Base-by-base conservation (phyloP, 768 basidiomycete species). In the Termitomyces sp. region DNA sequence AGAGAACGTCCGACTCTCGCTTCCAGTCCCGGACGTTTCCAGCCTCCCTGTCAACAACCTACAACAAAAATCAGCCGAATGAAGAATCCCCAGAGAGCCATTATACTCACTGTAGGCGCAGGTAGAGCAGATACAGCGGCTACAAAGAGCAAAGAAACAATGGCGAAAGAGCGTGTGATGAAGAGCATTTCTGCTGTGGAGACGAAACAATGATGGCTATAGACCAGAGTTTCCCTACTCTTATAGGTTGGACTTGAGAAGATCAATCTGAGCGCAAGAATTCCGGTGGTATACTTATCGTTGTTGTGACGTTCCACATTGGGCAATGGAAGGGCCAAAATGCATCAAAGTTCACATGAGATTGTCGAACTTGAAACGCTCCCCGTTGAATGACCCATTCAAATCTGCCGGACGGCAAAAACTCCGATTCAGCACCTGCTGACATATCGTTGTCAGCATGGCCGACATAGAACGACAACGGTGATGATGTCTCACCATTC, bases 101-200 rank as follows among this genome's bases (percentile, higher is more conserved):
- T 28, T 8, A n/a, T 46, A 46, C 58, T 55, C 42, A 74, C 76
- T 58, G 40, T 38, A 38, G 54, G 32, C 65, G 79, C 77, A 60
- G 80, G 79, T 53, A 75, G 66, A 64, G 78, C 74, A 61, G 72
- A 71, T 61, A 69, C 73, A 58, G 71, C 69, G 49, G 70, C 64
- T 35, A 74, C 65, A 58, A 77, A 66, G 62, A 76, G 63, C 61
- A 77, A 59, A 38, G 73, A 71, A 50, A 80, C 59, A 44, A 76
- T 55, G 53, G 73, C 64, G 52, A 78, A 64, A 59, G 75, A 75
- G 64, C 71, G 75, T 67, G 72, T 67, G 61, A 63, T 71, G 65
- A 76, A 69, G 38, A 74, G 62, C 75, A 78, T 77, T 63, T 54
- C 24, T 48, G 51, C 39, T 71, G 18, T 32, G 7, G n/a, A 28